Evolutionary conservation across 306 rosid species (phyloP).

Genomic region (Dicorynia guianensis): DNA sequence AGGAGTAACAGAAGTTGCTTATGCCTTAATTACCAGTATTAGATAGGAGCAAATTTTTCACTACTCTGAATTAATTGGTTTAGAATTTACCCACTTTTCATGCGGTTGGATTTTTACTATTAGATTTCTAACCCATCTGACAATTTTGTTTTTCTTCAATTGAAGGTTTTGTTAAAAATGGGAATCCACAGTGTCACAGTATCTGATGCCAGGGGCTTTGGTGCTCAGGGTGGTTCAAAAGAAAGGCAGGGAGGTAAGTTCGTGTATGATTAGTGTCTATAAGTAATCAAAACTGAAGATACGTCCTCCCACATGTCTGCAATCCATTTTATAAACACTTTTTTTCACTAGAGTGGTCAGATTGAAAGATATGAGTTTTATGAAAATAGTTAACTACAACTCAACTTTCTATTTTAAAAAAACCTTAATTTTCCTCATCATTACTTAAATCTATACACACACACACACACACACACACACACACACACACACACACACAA

Average conservation of each 20-base stretch:
- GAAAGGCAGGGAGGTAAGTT: slow-evolving; percentile 95
- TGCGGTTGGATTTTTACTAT: slow-evolving; percentile 5
- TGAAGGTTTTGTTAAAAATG: slow-evolving; percentile 80
- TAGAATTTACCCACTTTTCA: not conserved
- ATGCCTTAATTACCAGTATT: not conserved
- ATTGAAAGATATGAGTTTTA: slow-evolving; percentile 16
- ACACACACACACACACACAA: not conserved
- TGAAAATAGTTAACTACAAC: not conserved
- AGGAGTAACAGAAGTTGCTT: not conserved
- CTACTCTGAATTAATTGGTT: slow-evolving; percentile 26
- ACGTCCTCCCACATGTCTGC: slow-evolving; percentile 19
- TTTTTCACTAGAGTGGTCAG: not conserved
- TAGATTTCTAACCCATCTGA: slow-evolving; percentile 16
- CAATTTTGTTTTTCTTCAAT: slow-evolving; percentile 26
- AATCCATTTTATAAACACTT: slow-evolving; percentile 9
- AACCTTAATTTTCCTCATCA: not conserved
- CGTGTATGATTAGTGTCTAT: not conserved
- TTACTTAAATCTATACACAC: not conserved
- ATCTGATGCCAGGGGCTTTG: slow-evolving; percentile 91
- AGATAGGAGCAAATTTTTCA: slow-evolving; percentile 3
- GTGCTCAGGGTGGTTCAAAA: slow-evolving; percentile 92
- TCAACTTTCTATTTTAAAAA: not conserved
- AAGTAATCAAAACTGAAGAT: slow-evolving; percentile 17
- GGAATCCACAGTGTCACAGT: slow-evolving; percentile 94
- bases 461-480: not conserved